Evolutionary conservation across 805 yeast species (phyloP), one percentile per base, ranked within the genome.

Genomic region (Metschnikowia lachancei): DNA sequence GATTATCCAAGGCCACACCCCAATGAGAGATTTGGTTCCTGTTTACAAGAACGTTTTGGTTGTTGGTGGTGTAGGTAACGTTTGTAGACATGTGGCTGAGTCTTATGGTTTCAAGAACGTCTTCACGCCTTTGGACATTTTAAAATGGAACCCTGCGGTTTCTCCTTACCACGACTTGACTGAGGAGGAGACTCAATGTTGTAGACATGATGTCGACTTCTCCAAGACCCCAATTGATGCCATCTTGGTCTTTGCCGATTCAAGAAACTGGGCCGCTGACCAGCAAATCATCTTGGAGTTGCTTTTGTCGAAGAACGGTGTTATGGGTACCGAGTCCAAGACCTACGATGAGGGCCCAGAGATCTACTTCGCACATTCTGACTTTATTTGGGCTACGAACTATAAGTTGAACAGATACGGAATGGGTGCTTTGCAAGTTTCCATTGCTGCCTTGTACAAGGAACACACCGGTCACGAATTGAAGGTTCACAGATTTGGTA

Each of bases 401-500:
- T 88, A 86, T 62, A 80, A 80, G 56, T 72, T 86, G 51, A 81
- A 89, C 14, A 76, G 97, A 62, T 87, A 89, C 62, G 96, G 96
- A 51, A 90, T 89, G 95, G 97, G 97, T 49, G 96, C 97, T 3
- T 74, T 89, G 53, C 96, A 88, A 65, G 90, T 87, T 33, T 85
- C 95, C 17, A 82, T 88, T 59, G 90, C 91, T 46, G 94, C 95
- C 0, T 72, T 89, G 48, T 89, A 82, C 67, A 78, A 83, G 62
- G 95, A 87, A 58, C 89, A 85, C 59, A 87, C 96, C 2, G 95
- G 95, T 48, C 77, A 75, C 53, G 91, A 86, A 56, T 74, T 89
- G 56, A 80, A 82, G 59, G 91, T 86, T 38, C 86, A 85, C 42
- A 74, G 95, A 61, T 89, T 87, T 59, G 96, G 96, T 60, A 89